Base-by-base conservation (phyloP, 352 stramenopile species). In the Phytopythium vexans region DNA sequence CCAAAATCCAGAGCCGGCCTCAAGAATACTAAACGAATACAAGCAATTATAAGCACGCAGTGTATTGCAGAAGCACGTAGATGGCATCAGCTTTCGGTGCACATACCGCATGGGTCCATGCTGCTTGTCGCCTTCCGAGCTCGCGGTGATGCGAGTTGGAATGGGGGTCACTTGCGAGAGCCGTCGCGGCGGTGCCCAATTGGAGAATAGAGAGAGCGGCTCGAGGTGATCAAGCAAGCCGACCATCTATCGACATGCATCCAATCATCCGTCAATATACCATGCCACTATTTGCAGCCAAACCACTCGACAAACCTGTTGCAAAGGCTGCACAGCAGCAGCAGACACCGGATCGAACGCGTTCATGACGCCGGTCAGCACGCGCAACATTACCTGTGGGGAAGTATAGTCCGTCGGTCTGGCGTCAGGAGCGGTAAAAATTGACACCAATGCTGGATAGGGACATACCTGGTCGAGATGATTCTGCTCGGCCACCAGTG, bases 171-270 rank as follows among this genome's bases (percentile, higher is more conserved):
- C 57, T 11, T 57, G 65, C 0, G 77, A 88, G 9, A 92, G 58
- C 12, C 82, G 66, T 8, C 69, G 74, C 42, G 78, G 70, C 21
- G 84, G 86, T 5, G 82, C 80, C 86, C 86, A 95, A 49, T 95
- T 82, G 7, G 60, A 39, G 61, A 94, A 95, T 8, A 95, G 68
- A 38, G 65, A 52, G 14, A 95, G 60, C 3, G 80, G 77, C 15
- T 88, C 73, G 41, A 92, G 70, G 11, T 76, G 78, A 9, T 59
- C 65, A 44, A 93, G 72, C 33, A 94, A 61, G 7, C 40, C 40
- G 8, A 87, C 67, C 51, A 95, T 64, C 83, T 95, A 45, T 11
- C 16, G 41, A 32, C 21, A 45, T n/a, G 21, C 15, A 34, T 49
- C 16, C 53, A 48, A 41, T 32, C 47, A 48, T 33, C 39, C 35